Evolutionary conservation across 192 early-diverging fungal genomes (phyloP).

Genomic region (Coemansia sp.): DNA sequence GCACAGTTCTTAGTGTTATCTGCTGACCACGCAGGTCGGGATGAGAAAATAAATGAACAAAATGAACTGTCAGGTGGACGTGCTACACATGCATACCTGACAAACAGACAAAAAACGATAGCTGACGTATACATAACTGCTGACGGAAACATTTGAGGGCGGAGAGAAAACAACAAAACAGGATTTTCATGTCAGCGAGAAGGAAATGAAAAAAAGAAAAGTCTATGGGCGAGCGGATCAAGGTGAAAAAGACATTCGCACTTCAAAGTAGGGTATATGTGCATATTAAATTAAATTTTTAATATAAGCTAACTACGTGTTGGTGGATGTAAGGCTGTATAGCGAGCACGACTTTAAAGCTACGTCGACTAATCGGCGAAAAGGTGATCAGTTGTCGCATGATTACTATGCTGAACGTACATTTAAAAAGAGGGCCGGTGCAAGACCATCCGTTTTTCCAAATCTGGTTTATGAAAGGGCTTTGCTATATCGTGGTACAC

Average conservation of each 20-base stretch:
- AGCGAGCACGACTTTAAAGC: not conserved
- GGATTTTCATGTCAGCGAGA: not conserved
- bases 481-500: no score
- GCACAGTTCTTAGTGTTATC: not conserved
- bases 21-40: not conserved
- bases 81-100: constrained; percentile 1
- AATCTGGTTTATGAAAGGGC: not conserved
- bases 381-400: no score
- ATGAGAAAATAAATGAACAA: not conserved
- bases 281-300: not conserved
- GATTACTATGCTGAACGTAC: not conserved
- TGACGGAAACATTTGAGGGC: not conserved
- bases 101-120: not conserved
- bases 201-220: not conserved
- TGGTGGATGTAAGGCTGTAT: not conserved
- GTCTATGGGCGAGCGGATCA: not conserved
- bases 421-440: not conserved
- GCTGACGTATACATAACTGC: not conserved
- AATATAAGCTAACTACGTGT: not conserved
- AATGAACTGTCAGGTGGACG: not conserved
- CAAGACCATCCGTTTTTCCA: no score
- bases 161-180: not conserved
- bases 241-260: not conserved
- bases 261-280: not conserved
- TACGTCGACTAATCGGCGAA: not conserved